phyloP scores from a whole-genome alignment of 495 filamentous ascomycete species.

The Acidiella bohemica region DNA sequence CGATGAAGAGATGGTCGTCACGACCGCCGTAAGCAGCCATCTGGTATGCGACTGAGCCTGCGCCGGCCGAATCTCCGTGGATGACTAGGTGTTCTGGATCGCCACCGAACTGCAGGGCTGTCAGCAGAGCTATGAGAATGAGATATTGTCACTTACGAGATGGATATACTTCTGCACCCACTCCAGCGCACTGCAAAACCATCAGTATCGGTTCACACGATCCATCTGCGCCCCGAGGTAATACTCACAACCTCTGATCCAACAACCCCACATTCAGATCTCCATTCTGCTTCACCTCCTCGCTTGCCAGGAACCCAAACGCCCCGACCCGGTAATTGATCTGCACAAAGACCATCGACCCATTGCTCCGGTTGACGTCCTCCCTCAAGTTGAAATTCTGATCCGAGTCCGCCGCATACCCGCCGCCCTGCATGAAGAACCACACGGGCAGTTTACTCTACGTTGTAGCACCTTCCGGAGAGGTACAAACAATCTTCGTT shows the following conservation, averaged over 20 bases:
- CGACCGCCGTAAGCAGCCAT: slow-evolving; percentile 14
- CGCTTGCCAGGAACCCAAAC: slow-evolving; percentile 47
- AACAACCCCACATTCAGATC: slow-evolving; percentile 38
- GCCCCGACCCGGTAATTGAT: slow-evolving; percentile 47
- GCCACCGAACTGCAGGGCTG: slow-evolving; percentile 26
- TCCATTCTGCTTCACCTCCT: slow-evolving; percentile 53
- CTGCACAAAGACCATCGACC: slow-evolving; percentile 35
- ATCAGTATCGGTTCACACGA: background rate
- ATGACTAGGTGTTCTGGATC: slow-evolving; percentile 43
- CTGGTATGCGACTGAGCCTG: slow-evolving; percentile 40
- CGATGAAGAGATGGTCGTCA: slow-evolving; percentile 16
- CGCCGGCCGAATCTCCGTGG: slow-evolving; percentile 61
- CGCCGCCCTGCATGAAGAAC: slow-evolving; percentile 60
- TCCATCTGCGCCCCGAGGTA: background rate
- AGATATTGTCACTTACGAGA: background rate
- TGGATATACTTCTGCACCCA: slow-evolving; percentile 16
- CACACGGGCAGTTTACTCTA: slow-evolving; percentile 49
- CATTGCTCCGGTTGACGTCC: slow-evolving; percentile 40
- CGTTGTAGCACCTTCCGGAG: slow-evolving; percentile 40
- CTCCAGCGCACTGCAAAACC: slow-evolving; percentile 4
- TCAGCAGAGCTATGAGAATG: slow-evolving; percentile 18
- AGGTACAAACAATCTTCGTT: slow-evolving; percentile 29
- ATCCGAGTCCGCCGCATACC: slow-evolving; percentile 48
- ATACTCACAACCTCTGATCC: slow-evolving; percentile 26
- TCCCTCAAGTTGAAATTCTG: slow-evolving; percentile 45